phyloP scores from a whole-genome alignment of 2,329 filamentous ascomycete genomes.

The Trichothecium sympodiale region DNA sequence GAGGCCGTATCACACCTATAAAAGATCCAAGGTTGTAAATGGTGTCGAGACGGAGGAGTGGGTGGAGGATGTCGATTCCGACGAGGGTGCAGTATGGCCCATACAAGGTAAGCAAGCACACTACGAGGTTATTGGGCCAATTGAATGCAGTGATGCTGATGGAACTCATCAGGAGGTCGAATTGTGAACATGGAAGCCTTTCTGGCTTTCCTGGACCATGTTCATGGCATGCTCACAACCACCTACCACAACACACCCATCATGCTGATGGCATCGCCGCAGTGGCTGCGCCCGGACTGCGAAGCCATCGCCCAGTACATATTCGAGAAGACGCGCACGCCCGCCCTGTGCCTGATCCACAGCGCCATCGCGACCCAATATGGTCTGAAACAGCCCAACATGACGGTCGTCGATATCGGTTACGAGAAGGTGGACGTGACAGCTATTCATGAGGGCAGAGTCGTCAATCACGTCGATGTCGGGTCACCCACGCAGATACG shows the following conservation, averaged over 20 bases:
- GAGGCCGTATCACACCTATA: conserved; percentile 66
- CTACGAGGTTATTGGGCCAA: too few relatives aligned
- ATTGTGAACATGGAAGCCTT: conserved; percentile 90
- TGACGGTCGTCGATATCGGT: conserved; percentile 85
- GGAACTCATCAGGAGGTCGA: conserved; percentile 48
- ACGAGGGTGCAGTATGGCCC: conserved; percentile 84
- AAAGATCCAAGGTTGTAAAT: conserved; percentile 41
- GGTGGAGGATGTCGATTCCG: conserved; percentile 80
- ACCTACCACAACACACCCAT: conserved; percentile 95
- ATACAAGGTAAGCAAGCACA: conserved; percentile 42
- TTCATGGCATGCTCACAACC: conserved; percentile 79
- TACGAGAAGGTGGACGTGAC: conserved; percentile 89
- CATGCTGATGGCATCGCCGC: conserved; percentile 77
- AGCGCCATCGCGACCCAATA: conserved; percentile 81
- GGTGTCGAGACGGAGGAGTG: conserved; percentile 53
- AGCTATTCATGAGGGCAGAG: conserved; percentile 71
- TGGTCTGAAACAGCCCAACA: conserved; percentile 61
- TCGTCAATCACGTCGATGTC: conserved; percentile 56
- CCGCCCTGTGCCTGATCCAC: conserved; percentile 83
- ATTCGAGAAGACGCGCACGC: conserved; percentile 94
- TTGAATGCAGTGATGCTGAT: conserved; percentile 1
- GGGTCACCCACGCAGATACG: conserved; percentile 40
- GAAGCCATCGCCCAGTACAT: conserved; percentile 87
- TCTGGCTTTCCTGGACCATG: conserved; percentile 83
- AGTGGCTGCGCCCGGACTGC: conserved; percentile 80